These are phyloP conservation scores for Filobasidium wieringae DNA, from an alignment of 768 basidiomycete genomes.

Conservation along the genomic window DNA sequence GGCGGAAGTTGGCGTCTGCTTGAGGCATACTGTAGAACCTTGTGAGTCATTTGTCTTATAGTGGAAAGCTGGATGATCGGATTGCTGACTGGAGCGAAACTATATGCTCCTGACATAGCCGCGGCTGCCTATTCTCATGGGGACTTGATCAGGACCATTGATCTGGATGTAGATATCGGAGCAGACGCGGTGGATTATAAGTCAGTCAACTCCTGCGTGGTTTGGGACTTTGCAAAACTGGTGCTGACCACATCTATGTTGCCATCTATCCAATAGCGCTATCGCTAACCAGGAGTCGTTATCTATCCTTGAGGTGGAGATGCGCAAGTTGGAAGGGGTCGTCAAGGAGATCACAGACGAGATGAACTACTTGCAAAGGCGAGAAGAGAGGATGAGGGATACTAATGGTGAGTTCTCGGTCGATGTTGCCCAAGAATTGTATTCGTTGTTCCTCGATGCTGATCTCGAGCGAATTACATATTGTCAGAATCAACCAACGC, in stretches of 20 bases:
- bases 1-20: conserved; percentile 90
- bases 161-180: conserved; percentile 94
- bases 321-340: conserved; percentile 91
- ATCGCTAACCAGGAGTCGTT: conserved; percentile 97
- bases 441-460: background rate
- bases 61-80: too few relatives aligned
- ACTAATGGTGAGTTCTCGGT: conserved; percentile 65
- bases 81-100: background rate
- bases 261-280: conserved; percentile 49
- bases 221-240: background rate
- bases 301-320: conserved; percentile 90
- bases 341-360: conserved; percentile 93
- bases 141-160: conserved; percentile 50
- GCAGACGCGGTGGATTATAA: conserved; percentile 99
- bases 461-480: too few relatives aligned
- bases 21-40: conserved; percentile 65
- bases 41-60: conserved; percentile 46
- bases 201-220: conserved; percentile 45
- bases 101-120: background rate
- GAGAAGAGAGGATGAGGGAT: conserved; percentile 75
- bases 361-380: conserved; percentile 72
- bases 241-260: background rate
- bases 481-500: conserved; percentile 71
- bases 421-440: background rate
- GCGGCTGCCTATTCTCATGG: background rate